Evolutionary conservation across 805 yeast species (phyloP).

Genomic region (Candida loeiensis): DNA sequence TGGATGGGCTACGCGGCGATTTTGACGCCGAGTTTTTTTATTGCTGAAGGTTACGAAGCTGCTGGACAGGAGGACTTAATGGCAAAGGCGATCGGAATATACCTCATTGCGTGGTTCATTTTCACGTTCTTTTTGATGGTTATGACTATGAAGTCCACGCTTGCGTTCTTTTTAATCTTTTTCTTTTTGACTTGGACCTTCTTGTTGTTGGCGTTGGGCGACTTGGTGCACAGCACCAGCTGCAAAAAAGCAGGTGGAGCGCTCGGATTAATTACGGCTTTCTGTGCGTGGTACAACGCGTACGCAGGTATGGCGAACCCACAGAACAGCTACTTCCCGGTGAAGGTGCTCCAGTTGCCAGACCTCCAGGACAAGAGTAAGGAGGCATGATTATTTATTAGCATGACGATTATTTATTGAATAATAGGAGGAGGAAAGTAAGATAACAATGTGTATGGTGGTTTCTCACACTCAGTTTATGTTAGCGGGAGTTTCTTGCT

Average conservation of each 20-base stretch:
- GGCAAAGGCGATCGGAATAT: conserved; percentile 36
- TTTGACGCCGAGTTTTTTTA: conserved; percentile 35
- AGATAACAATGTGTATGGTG: too few species aligned
- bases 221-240: conserved; percentile 24
- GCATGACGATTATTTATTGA: too few species aligned
- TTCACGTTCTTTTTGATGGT: conserved; percentile 41
- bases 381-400: conserved; percentile 1
- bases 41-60: conserved; percentile 29
- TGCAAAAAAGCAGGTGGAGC: conserved; percentile 39
- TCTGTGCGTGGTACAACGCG: conserved; percentile 44
- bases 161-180: conserved; percentile 40
- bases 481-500: too few species aligned
- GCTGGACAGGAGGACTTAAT: conserved; percentile 22
- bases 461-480: too few species aligned
- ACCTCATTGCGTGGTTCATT: conserved; percentile 41
- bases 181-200: conserved; percentile 41
- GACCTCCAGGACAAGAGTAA: conserved; percentile 17
- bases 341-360: conserved; percentile 53
- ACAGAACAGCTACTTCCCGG: conserved; percentile 58
- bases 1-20: conserved; percentile 76
- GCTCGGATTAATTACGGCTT: conserved; percentile 40
- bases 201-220: conserved; percentile 38
- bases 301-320: conserved; percentile 50
- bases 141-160: conserved; percentile 41
- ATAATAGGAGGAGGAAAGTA: too few species aligned